Evolutionary conservation across 345 rosid genomes (phyloP).

Genomic region (Eucalyptus pumila): DNA sequence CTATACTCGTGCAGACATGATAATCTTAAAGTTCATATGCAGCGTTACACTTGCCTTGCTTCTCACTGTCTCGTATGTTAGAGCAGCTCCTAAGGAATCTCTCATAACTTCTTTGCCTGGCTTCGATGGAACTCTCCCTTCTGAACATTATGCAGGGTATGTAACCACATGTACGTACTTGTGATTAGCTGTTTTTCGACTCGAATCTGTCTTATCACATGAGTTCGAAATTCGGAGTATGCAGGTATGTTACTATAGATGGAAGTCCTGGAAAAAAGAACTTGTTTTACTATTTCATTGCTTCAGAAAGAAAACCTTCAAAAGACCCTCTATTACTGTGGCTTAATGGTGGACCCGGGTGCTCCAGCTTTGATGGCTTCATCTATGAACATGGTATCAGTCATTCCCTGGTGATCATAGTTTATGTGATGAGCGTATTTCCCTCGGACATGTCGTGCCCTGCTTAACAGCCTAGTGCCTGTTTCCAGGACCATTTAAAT

Average conservation of each 20-base stretch:
- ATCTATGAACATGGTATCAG: constrained; percentile 19
- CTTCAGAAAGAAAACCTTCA: constrained; percentile 7
- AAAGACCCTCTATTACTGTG: constrained; percentile 17
- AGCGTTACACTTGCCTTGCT: not conserved
- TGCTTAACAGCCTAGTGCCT: not conserved
- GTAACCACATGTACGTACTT: not conserved
- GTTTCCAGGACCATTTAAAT: constrained; percentile 11
- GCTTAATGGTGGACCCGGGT: constrained; percentile 32
- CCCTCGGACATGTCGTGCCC: not conserved
- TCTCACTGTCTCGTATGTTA: not conserved
- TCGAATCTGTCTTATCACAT: not conserved
- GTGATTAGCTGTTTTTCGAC: not conserved
- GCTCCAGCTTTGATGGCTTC: constrained; percentile 23
- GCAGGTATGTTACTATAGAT: constrained; percentile 19
- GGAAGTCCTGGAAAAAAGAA: constrained; percentile 9
- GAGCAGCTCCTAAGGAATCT: constrained; percentile 13
- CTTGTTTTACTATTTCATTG: constrained; percentile 18
- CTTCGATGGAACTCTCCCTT: constrained; percentile 15
- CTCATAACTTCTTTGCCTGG: constrained; percentile 20
- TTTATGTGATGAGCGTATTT: not conserved
- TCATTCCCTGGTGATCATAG: not conserved
- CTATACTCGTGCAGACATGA: not conserved
- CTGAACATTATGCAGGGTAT: constrained; percentile 29
- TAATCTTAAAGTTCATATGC: not conserved
- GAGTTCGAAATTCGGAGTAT: not conserved